Base-by-base conservation (phyloP, 2,329 filamentous ascomycete species). In the Aspergillus fumigatiaffinis region DNA sequence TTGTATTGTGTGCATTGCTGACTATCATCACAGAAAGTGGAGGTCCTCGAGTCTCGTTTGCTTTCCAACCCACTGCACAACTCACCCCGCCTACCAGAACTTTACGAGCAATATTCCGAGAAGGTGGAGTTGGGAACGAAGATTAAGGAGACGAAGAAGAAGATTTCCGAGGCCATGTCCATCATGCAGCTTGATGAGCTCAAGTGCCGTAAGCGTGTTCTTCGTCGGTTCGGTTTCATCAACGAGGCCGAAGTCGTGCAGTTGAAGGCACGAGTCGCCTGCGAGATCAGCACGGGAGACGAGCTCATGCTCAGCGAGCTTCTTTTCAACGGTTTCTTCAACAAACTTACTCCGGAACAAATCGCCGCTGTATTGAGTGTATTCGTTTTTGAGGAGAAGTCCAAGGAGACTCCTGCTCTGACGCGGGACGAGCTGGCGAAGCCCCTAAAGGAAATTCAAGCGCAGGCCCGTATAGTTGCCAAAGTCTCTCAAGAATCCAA, bases 301-400 rank as follows among this genome's bases (percentile, higher is more conserved):
- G 95, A 99, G 73, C 81, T 99, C 46, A 87, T 99, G 62, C 83
- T 99, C 4, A 92, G 90, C 12, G 94, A 99, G 75, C 82, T 99
- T 28, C 83, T 99, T 0, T 97, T 99, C 76, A 95, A 97, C 74
- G 86, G 92, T 42, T 97, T 97, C 82, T 99, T 99, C 83, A 99
- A 97, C 72, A 92, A 97, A 70, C 80, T 97, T 47, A 87, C 87
- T 0, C 92, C 94, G 0, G 93, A 97, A 73, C 84, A 93, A 63
- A 90, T 88, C 66, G 94, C 94, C 1, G 85, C 93, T 0, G 86
- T 92, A 5, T 82, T 99, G 58, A 95, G 91, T 67, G 92, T 91
- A 70, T 97, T 99, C 77, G 94, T 99, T 63, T 97, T 97, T 65
- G 95, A 99, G 71, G 94, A 99, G 77, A 96, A 95, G 80, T 87